These are phyloP conservation scores for Cladosporium sp. DNA, from an alignment of 2,329 filamentous ascomycete genomes.

Conservation along the genomic window DNA sequence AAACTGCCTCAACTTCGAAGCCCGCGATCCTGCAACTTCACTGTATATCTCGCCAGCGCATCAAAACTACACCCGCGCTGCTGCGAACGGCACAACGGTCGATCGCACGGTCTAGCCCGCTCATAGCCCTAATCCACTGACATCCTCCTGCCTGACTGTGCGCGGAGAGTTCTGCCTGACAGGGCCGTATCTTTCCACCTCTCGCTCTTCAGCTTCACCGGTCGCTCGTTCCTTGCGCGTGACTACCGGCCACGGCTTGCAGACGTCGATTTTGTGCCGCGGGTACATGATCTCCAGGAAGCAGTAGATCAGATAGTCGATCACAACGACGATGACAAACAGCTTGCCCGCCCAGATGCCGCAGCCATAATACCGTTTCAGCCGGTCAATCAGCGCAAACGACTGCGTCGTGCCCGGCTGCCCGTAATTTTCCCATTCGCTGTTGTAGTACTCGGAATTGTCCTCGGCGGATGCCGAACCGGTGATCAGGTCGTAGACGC, in stretches of 20 bases:
- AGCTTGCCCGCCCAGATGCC: slow-evolving; percentile 98
- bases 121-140: slow-evolving; percentile 12
- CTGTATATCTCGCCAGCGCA: background rate
- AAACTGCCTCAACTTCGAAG: background rate
- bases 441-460: slow-evolving; percentile 84
- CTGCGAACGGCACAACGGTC: background rate
- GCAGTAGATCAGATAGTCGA: slow-evolving; percentile 90
- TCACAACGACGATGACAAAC: slow-evolving; percentile 89
- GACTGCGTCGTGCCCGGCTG: slow-evolving; percentile 58
- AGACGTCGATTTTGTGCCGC: slow-evolving; percentile 81
- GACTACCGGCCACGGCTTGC: slow-evolving; percentile 74
- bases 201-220: slow-evolving; percentile 15
- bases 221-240: background rate
- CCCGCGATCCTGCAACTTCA: background rate
- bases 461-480: slow-evolving; percentile 65
- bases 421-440: slow-evolving; percentile 63
- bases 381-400: slow-evolving; percentile 87
- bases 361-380: slow-evolving; percentile 97
- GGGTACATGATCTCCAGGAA: slow-evolving; percentile 87
- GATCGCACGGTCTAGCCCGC: slow-evolving; percentile 2
- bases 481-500: slow-evolving; percentile 91
- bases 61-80: background rate
- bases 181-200: slow-evolving; percentile 19
- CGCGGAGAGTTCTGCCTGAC: slow-evolving; percentile 23
- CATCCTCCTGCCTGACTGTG: slow-evolving; percentile 9